Percentiles rank a stretch among this genome's conserved stretches.
phyloP scores from a whole-genome alignment of 176 grass and related monocot genomes.

The Calamus simplicifolius region DNA sequence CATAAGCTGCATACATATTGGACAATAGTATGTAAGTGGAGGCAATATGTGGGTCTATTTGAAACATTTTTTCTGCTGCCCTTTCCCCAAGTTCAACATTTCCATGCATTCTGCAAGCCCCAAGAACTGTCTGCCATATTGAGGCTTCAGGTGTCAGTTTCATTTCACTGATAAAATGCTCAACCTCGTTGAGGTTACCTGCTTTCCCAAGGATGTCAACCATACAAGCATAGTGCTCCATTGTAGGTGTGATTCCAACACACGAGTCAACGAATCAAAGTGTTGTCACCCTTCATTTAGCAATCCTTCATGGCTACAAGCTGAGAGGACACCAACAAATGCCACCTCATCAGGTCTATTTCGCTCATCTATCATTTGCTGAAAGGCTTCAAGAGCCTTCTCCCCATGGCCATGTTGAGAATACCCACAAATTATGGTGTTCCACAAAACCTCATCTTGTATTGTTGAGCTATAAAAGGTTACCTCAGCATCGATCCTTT shows the following conservation, averaged over 20 bases:
- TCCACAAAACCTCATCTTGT: slow-evolving; percentile 29
- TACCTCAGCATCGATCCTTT: slow-evolving; percentile 17
- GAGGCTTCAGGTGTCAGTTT: slow-evolving; percentile 15
- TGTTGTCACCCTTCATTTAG: slow-evolving; percentile 28
- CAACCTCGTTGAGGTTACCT: slow-evolving; percentile 27
- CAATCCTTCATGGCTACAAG: slow-evolving; percentile 37
- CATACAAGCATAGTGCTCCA: slow-evolving; percentile 34
- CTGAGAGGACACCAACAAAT: slow-evolving; percentile 30
- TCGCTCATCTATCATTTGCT: slow-evolving; percentile 25
- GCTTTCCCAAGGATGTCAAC: slow-evolving; percentile 43
- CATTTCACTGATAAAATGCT: slow-evolving; percentile 29
- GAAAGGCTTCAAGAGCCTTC: slow-evolving; percentile 28
- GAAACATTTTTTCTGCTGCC: slow-evolving; percentile 24
- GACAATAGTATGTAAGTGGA: slow-evolving; percentile 34
- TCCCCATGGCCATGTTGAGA: slow-evolving; percentile 13
- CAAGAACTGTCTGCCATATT: slow-evolving; percentile 32
- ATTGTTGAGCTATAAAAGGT: slow-evolving; percentile 17
- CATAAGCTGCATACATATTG: slow-evolving; percentile 31
- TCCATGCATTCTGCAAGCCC: slow-evolving; percentile 25
- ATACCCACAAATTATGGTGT: slow-evolving; percentile 32
- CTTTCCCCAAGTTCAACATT: slow-evolving; percentile 34
- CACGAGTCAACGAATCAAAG: slow-evolving; percentile 23
- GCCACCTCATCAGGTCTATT: slow-evolving; percentile 31
- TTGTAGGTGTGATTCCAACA: slow-evolving; percentile 22
- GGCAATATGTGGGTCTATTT: slow-evolving; percentile 25